Conservation (phyloP, 2,329 filamentous ascomycete genomes). For the Thelonectria blattea region DNA sequence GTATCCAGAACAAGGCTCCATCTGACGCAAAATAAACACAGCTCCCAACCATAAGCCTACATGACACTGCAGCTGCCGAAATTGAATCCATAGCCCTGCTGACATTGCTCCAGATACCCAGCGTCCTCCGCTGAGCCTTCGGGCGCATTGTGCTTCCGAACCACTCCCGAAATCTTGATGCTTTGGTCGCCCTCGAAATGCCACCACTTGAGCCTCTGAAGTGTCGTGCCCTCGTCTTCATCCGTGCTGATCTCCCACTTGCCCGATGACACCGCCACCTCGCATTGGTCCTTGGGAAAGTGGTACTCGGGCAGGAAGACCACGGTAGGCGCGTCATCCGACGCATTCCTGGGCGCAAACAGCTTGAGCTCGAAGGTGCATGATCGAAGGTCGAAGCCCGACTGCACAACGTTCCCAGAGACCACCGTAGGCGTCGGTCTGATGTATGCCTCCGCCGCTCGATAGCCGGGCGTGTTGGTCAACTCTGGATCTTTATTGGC, state of each 20-base stretch:
- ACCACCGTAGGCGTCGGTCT: slow-evolving; percentile 81
- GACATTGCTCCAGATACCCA: slow-evolving; percentile 77
- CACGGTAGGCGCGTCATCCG: slow-evolving; percentile 73
- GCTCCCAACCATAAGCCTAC: slow-evolving; percentile 42
- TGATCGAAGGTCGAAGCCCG: slow-evolving; percentile 82
- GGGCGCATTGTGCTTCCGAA: slow-evolving; percentile 65
- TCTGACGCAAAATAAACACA: not conserved
- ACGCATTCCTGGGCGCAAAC: slow-evolving; percentile 62
- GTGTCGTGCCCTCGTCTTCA: slow-evolving; percentile 69
- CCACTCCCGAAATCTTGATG: slow-evolving; percentile 76
- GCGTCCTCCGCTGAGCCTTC: slow-evolving; percentile 71
- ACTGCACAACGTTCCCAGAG: slow-evolving; percentile 71
- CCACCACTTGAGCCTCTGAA: slow-evolving; percentile 91
- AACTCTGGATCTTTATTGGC: slow-evolving; percentile 61
- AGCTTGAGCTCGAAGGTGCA: slow-evolving; percentile 80
- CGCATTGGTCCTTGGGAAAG: slow-evolving; percentile 77
- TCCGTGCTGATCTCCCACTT: slow-evolving; percentile 86
- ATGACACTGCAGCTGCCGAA: slow-evolving; percentile 58
- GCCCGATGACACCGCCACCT: slow-evolving; percentile 79
- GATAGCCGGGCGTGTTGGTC: slow-evolving; percentile 73
- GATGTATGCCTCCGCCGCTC: slow-evolving; percentile 92
- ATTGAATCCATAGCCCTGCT: slow-evolving; percentile 54
- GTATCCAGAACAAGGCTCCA: not conserved
- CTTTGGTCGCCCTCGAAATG: slow-evolving; percentile 84
- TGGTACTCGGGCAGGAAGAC: slow-evolving; percentile 91